phyloP scores from a whole-genome alignment of 495 filamentous ascomycete genomes.

The Penicillium paxilli region DNA sequence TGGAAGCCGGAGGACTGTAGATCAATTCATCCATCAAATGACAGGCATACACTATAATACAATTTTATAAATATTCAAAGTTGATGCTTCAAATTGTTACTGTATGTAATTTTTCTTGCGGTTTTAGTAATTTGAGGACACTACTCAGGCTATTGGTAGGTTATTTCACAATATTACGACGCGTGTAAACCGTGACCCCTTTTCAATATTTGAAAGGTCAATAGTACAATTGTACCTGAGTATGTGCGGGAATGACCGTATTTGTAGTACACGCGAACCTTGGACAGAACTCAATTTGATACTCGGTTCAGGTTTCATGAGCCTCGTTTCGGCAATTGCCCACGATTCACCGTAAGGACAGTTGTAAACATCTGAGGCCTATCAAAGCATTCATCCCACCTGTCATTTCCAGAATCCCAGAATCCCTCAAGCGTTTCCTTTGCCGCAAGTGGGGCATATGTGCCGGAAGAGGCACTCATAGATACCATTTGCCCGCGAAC shows the following conservation, averaged over 20 bases:
- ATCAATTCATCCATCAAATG: neutral
- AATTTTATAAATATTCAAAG: too few species aligned
- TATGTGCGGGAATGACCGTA: too few species aligned
- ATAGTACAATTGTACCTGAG: too few species aligned
- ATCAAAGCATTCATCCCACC: constrained; percentile 39
- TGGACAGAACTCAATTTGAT: too few species aligned
- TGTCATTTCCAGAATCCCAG: constrained; percentile 22
- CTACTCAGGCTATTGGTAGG: too few species aligned
- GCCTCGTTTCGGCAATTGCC: neutral
- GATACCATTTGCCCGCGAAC: constrained; percentile 15
- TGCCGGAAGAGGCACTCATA: constrained; percentile 22
- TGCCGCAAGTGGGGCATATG: constrained; percentile 20
- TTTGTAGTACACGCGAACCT: too few species aligned
- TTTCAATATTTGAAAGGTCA: too few species aligned
- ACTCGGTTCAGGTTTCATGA: neutral
- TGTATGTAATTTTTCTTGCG: too few species aligned
- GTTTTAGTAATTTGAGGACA: too few species aligned
- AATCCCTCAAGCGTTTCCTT: constrained; percentile 28
- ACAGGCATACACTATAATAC: neutral
- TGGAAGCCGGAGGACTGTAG: neutral
- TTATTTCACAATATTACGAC: too few species aligned
- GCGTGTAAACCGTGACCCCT: too few species aligned
- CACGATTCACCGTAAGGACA: constrained; percentile 2
- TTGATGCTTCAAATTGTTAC: too few species aligned
- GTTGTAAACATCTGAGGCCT: constrained; percentile 19